These are phyloP conservation scores for Acer negundo DNA, from an alignment of 345 rosid species.

Conservation along the genomic window DNA sequence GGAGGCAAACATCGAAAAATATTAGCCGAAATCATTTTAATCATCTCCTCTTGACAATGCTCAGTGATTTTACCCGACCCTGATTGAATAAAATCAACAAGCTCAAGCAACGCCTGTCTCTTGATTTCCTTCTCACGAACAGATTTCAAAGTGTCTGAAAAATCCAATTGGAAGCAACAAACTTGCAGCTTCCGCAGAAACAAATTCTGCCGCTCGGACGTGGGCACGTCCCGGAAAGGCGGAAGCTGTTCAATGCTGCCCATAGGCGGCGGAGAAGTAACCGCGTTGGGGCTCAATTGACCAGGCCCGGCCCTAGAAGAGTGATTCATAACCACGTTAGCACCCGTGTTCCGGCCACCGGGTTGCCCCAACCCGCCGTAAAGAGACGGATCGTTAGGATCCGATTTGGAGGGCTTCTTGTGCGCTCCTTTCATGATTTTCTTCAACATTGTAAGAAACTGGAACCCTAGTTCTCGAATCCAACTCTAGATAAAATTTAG, in stretches of 20 bases:
- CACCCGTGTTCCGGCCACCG: conserved; percentile 37
- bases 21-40: conserved; percentile 65
- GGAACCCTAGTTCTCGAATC: conserved; percentile 17
- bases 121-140: conserved; percentile 84
- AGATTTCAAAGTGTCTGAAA: conserved; percentile 49
- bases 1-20: conserved; percentile 80
- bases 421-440: conserved; percentile 80
- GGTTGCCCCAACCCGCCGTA: conserved; percentile 41
- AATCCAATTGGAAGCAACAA: conserved; percentile 84
- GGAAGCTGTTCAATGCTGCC: conserved; percentile 69
- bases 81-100: conserved; percentile 78
- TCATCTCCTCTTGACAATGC: conserved; percentile 78
- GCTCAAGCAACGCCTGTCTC: conserved; percentile 73
- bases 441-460: conserved; percentile 58
- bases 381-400: conserved; percentile 44
- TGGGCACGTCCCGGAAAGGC: conserved; percentile 57
- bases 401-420: conserved; percentile 68
- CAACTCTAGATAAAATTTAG: not conserved
- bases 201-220: conserved; percentile 60
- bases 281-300: conserved; percentile 18
- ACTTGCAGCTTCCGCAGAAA: conserved; percentile 72
- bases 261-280: conserved; percentile 51
- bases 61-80: conserved; percentile 72
- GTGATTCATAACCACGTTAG: conserved; percentile 68
- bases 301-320: conserved; percentile 50